Percentiles rank a stretch among this genome's conserved stretches.
These are phyloP conservation scores for Saxophila tyrrhenica DNA, from an alignment of 495 filamentous ascomycete genomes.

Conservation along the genomic window DNA sequence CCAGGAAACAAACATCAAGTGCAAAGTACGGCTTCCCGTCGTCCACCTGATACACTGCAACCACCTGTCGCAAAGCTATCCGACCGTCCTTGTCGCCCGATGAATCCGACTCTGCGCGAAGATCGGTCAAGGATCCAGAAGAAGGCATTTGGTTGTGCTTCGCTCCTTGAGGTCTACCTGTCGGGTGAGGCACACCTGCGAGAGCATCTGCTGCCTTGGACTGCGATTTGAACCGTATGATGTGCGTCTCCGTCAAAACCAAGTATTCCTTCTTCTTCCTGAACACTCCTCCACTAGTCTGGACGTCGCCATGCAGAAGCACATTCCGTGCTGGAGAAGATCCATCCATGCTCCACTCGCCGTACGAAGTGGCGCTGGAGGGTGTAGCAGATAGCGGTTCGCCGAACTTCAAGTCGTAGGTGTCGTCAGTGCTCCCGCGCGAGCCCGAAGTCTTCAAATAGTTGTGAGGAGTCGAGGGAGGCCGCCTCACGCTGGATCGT, in stretches of 20 bases:
- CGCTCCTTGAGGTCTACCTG: conserved; percentile 11
- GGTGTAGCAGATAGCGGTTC: background rate
- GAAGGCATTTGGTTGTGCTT: conserved; percentile 41
- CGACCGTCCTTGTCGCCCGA: conserved; percentile 41
- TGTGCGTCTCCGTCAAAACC: conserved; percentile 75
- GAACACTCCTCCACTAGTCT: conserved; percentile 69
- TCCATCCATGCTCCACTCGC: conserved; percentile 6
- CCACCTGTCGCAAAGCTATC: conserved; percentile 60
- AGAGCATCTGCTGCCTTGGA: conserved; percentile 58
- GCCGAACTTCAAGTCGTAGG: background rate
- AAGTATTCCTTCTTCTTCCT: conserved; percentile 80
- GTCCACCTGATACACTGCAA: conserved; percentile 69
- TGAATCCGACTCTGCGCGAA: conserved; percentile 39
- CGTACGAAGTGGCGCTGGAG: background rate
- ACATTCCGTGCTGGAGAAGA: conserved; percentile 34
- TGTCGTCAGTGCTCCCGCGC: background rate
- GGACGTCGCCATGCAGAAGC: conserved; percentile 62
- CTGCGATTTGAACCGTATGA: conserved; percentile 71
- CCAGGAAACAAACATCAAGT: conserved; percentile 65
- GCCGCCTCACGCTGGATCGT: conserved; percentile 6
- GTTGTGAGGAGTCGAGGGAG: conserved; percentile 1
- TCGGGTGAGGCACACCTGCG: conserved; percentile 21
- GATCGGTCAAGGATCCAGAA: conserved; percentile 50
- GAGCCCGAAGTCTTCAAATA: background rate
- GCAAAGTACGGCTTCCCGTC: conserved; percentile 67